Conservation (phyloP, 2,329 filamentous ascomycete species). For the Fonsecaea pedrosoi region DNA sequence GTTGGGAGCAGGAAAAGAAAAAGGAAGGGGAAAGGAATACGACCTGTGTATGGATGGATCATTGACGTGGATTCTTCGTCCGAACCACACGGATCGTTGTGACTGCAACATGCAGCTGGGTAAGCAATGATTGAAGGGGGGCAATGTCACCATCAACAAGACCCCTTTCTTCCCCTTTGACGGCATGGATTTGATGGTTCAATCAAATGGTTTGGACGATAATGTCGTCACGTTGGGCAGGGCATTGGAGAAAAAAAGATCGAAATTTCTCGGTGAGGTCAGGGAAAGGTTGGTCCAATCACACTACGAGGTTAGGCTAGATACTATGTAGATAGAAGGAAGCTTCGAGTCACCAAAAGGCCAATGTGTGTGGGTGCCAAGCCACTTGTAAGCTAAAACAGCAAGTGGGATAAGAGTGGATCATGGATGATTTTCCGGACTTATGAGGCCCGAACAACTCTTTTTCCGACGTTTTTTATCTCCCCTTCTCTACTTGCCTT, state of each 20-base stretch:
- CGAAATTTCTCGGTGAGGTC: not conserved
- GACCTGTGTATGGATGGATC: not conserved
- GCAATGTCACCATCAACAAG: not conserved
- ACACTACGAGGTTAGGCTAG: too few species aligned
- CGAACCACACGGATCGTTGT: not conserved
- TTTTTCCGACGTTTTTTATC: not conserved
- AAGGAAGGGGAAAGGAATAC: not conserved
- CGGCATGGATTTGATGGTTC: not conserved
- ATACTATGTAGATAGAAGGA: too few species aligned
- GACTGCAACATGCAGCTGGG: not conserved
- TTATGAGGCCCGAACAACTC: not conserved
- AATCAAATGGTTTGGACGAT: not conserved
- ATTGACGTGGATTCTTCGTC: not conserved
- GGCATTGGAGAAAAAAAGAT: not conserved
- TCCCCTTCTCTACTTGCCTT: not conserved
- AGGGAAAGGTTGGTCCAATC: not conserved
- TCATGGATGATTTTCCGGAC: constrained; percentile 2
- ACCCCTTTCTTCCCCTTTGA: not conserved
- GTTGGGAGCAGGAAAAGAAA: not conserved
- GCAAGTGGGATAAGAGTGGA: not conserved
- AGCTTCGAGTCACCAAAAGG: too few species aligned
- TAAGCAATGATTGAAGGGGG: not conserved
- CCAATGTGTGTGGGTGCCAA: too few species aligned
- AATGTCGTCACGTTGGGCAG: not conserved
- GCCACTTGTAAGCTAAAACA: too few species aligned